Evolutionary conservation across 1,139 yeast genomes (phyloP).

Genomic region (Hyphopichia khmerensis): DNA sequence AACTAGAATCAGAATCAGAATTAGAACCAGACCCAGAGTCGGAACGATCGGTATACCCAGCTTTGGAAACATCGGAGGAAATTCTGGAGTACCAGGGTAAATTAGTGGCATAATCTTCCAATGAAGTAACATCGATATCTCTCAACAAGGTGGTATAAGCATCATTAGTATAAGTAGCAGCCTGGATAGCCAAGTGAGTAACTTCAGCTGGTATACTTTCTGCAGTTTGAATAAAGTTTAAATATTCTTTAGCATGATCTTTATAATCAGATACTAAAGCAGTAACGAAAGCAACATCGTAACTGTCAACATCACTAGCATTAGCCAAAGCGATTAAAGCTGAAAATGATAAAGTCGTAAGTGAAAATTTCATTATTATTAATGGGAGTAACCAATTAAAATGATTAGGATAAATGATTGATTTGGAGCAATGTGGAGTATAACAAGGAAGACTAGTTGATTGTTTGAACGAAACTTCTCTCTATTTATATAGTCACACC

Average conservation of each 20-base stretch:
- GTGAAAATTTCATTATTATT: constrained; percentile 17
- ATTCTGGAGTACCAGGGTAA: constrained; percentile 46
- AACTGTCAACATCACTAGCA: constrained; percentile 21
- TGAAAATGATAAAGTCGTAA: constrained; percentile 10
- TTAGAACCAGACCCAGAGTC: constrained; percentile 7
- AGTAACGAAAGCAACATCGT: constrained; percentile 35
- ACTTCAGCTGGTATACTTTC: constrained; percentile 31
- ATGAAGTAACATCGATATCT: constrained; percentile 21
- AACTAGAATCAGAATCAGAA: background rate
- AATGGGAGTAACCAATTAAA: too few relatives aligned
- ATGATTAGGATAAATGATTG: too few relatives aligned
- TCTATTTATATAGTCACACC: too few relatives aligned
- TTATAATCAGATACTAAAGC: constrained; percentile 40
- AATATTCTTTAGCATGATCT: constrained; percentile 23
- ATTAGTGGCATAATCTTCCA: constrained; percentile 35
- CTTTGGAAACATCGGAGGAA: constrained; percentile 12
- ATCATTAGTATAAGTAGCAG: constrained; percentile 38
- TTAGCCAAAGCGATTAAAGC: constrained; percentile 16
- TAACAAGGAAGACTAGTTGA: too few relatives aligned
- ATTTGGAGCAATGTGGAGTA: too few relatives aligned
- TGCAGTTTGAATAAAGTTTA: constrained; percentile 35
- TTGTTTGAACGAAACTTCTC: too few relatives aligned
- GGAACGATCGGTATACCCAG: constrained; percentile 8
- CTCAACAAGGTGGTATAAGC: constrained; percentile 42
- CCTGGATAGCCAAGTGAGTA: constrained; percentile 35